Conservation (phyloP, 768 basidiomycete genomes). For the Lactarius sp. region DNA sequence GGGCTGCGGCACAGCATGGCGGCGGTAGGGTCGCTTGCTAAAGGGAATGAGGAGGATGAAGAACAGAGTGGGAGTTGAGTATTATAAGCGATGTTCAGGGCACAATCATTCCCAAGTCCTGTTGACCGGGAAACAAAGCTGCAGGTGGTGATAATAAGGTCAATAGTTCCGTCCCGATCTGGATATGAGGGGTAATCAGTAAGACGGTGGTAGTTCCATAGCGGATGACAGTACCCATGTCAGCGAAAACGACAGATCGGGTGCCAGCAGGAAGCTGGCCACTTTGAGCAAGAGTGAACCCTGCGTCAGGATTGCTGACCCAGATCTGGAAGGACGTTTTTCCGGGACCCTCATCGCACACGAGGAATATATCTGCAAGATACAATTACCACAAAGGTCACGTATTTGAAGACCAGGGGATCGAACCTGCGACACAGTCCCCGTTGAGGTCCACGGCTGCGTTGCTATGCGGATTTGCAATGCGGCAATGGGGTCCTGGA, state of each 20-base stretch:
- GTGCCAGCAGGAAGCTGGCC: conserved; percentile 69
- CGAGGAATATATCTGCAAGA: conserved; percentile 76
- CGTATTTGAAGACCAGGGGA: background rate
- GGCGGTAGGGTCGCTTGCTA: conserved; percentile 37
- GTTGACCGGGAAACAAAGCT: conserved; percentile 56
- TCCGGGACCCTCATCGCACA: conserved; percentile 59
- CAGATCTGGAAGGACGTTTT: conserved; percentile 81
- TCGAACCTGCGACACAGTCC: conserved; percentile 86
- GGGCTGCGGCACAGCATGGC: conserved; percentile 57
- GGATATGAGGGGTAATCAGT: background rate
- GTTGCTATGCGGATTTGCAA: conserved; percentile 91
- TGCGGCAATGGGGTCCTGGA: conserved; percentile 57
- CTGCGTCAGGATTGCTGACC: conserved; percentile 76
- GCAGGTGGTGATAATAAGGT: conserved; percentile 90
- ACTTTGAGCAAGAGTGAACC: conserved; percentile 64
- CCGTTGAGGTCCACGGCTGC: conserved; percentile 93
- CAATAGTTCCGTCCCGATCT: conserved; percentile 96
- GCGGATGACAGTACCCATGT: conserved; percentile 59
- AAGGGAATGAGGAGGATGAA: conserved; percentile 46
- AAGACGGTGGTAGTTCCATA: background rate
- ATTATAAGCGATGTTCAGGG: conserved; percentile 91
- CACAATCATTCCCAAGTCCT: conserved; percentile 73
- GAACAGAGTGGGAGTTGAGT: conserved; percentile 81
- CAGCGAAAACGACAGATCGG: conserved; percentile 82
- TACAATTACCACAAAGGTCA: background rate